Base-by-base conservation (phyloP, 2,329 filamentous ascomycete species). In the Apiospora saccharicola region DNA sequence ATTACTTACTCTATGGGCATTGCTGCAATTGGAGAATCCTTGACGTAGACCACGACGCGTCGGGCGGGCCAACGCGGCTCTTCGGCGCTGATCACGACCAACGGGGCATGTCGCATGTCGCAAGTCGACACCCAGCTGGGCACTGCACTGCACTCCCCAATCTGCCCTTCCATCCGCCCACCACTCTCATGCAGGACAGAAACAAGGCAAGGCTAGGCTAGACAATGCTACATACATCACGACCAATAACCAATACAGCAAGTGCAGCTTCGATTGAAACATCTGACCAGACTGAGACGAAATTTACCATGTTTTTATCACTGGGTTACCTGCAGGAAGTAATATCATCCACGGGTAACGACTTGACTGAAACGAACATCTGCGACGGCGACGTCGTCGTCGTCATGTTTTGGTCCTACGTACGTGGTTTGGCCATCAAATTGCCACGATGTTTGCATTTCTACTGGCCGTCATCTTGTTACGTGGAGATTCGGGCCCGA, bases 311-410 rank as follows among this genome's bases (percentile, higher is more conserved):
- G 46, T 61, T 57, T 64, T n/a, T 34, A 41, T 37, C 30, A 64
- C 37, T 19, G 57, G 57, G 19, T n/a, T 37, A 64, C 30, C 57
- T 22, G 19, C 57, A 64, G 57, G 2, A 64, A 41, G 30, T 8
- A 64, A 64, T 41, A 64, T 41, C n/a, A 19, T 64, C 34, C 10
- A n/a, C 49, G 49, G 49, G 49, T n/a, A 51, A 12, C 49, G 24
- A 41, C 37, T 41, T 5, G 37, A 41, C 37, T 41, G 37, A 7
- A 41, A 41, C 37, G 24, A 51, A 51, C 49, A 12, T 26, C 13
- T 26, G 49, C 49, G 49, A 51, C 57, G 57, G n/a, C 57, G 57
- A n/a, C 47, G n/a, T 26, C 57, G 57, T 41, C 57, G 57, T 64
- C 57, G 57, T 64, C 57, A 64, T 64, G 57, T 64, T 34, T 19